A percentile compares a stretch with the other conserved stretches of the same genome.
phyloP scores from a whole-genome alignment of 805 yeast species.

The Ogataea trehaloabstinens region DNA sequence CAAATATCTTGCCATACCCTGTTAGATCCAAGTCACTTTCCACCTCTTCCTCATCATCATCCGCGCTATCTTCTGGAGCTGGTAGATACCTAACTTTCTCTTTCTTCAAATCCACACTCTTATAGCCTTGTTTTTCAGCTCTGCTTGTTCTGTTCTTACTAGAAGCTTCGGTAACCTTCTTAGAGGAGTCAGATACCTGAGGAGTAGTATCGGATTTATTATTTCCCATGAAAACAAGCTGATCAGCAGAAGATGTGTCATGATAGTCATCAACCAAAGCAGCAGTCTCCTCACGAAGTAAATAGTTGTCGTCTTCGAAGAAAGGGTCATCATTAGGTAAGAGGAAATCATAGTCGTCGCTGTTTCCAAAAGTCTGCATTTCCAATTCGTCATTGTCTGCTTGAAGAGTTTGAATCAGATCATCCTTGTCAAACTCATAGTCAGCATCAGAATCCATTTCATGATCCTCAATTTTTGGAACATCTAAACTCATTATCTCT shows the following conservation, averaged over 20 bases:
- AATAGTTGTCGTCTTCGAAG: slow-evolving; percentile 49
- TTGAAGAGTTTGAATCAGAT: slow-evolving; percentile 37
- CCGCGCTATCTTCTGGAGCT: slow-evolving; percentile 41
- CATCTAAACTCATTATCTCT: slow-evolving; percentile 37
- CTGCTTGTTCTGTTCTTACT: slow-evolving; percentile 1
- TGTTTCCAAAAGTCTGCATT: slow-evolving; percentile 32
- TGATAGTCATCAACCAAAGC: slow-evolving; percentile 41
- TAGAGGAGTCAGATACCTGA: not conserved
- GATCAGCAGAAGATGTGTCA: slow-evolving; percentile 22
- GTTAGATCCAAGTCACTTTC: slow-evolving; percentile 30
- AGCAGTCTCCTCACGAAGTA: slow-evolving; percentile 41
- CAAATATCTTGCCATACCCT: slow-evolving; percentile 27
- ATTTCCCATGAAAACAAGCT: too few relatives aligned
- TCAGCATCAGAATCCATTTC: slow-evolving; percentile 58
- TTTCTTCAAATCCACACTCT: slow-evolving; percentile 11
- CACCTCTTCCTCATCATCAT: slow-evolving; percentile 42
- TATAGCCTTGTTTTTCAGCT: slow-evolving; percentile 9
- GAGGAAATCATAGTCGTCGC: slow-evolving; percentile 31
- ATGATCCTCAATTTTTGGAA: slow-evolving; percentile 49
- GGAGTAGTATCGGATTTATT: not conserved
- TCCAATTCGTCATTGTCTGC: slow-evolving; percentile 39
- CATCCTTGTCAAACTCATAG: slow-evolving; percentile 55
- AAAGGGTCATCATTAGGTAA: slow-evolving; percentile 27
- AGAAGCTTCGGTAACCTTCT: slow-evolving; percentile 1
- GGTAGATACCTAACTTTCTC: slow-evolving; percentile 34